Base-by-base conservation (phyloP, 169 alveolate genomes). In the Cryptosporidium ryanae region DNA sequence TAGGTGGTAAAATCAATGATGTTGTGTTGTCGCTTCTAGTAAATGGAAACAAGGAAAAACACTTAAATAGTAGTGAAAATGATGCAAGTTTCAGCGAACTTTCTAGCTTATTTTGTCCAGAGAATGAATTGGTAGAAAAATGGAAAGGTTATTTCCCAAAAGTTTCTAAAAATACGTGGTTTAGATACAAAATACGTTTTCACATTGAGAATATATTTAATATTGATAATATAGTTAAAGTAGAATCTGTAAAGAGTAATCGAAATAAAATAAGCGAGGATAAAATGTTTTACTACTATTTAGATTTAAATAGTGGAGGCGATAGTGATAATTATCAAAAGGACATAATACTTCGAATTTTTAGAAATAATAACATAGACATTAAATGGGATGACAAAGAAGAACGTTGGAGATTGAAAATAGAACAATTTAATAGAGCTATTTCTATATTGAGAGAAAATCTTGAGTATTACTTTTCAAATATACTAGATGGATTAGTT, bases 81-180 rank as follows among this genome's bases (percentile, higher is more conserved):
- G 46, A 10, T 10, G 46, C 8, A 10, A 38, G 8, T 38, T 38
- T 6, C 1, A 0, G 3, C 8, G 46, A 38, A 10, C 8, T 38
- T 38, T 4, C 3, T 38, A 10, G 8, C 8, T 38, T 38, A 38
- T 52, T 52, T 52, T 52, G 63, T 52, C 6, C 31, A n/a, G 27
- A 52, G 21, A 5, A 52, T 52, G 27, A n/a, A 21, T 21, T n/a
- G 21, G 63, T 52, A 5, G 27, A 52, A n/a, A 46, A 76, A 48
- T 76, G 87, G 87, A 76, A 50, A 38, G 38, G 17, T n/a, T 43
- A 44, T 49, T 3, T 76, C 18, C 87, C 87, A 76, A 76, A 76
- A 44, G 25, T 48, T 8, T 55, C 87, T 43, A 50, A 21, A 12
- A 52, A 52, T 23, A 38, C 76, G 13, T 76, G 71, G 70, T 59